Evolutionary conservation across 257 asterid species (phyloP), one percentile per base, ranked within the genome.

Genomic region (Verbena officinalis): DNA sequence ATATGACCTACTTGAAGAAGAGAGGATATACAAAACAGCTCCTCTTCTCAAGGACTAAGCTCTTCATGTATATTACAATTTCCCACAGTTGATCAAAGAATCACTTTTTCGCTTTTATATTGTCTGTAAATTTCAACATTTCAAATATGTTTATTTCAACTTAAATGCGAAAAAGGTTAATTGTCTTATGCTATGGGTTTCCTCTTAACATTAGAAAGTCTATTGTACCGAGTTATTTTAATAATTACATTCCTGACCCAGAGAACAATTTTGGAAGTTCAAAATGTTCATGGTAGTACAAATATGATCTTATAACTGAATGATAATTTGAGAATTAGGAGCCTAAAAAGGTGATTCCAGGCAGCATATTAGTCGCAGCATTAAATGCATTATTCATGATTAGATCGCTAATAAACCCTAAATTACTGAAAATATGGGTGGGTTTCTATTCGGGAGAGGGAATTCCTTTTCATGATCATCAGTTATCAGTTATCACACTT

Each of bases 1-100:
- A 4, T 90, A 90, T 59, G 83, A 53, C 36, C 83, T 93, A 50
- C 96, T 90, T 39, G 95, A 87, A 83, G 96, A 85, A 59, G 83
- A 85, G 42, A 82, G 86, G 81, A 84, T 87, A 54, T 85, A 89
- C 9, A 71, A 77, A 69, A 69, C 78, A 21, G 92, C 94, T 14
- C 93, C 95, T 56, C 88, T 62, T 59, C 83, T 81, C 54, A 80
- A 75, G 76, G 55, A 51, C 53, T 13, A 39, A 44, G 24, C 63
- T 59, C 15, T 12, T 63, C 19, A 4, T 72, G 75, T 72, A 53
- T 74, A 77, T 73, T 72, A 73, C 46, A 65, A 61, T 43, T 75
- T 69, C 51, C 57, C 60, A 53, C 43, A 59, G 21, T 50, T 23
- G 49, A 54, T 59, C 59, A 62, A 66, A 67, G 53, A 40, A 33